Evolutionary conservation across 306 rosid species (phyloP), one percentile per base, ranked within the genome.

Genomic region (Vigna mungo): DNA sequence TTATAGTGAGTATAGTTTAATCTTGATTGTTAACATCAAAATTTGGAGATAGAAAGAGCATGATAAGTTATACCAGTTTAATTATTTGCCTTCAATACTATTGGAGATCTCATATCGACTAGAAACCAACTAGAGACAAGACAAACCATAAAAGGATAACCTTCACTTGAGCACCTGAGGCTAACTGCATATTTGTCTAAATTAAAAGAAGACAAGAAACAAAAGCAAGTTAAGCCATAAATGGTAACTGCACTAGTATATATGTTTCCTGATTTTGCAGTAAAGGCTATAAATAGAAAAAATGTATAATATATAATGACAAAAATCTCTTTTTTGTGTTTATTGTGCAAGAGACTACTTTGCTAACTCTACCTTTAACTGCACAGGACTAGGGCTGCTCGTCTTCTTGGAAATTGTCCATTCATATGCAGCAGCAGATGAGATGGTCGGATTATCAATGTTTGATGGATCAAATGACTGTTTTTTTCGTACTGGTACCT

Each of bases 381-480:
- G 64, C 59, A 65, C 93, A 95, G 97, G 97, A 77, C 86, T 84
- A 47, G 97, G 96, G 71, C 71, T 95, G 78, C 90, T 95, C 59
- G 96, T 95, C 73, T 88, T 95, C 90, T 80, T 95, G 76, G 98
- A 95, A 75, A 88, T 95, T 72, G 92, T 92, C 70, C 98, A 95
- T 90, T 92, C 98, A 76, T 95, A 95, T 43, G 92, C 97, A 25
- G 92, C 98, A 78, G 96, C 96, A 32, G 97, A 95, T 86, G 97
- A 95, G 87, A 95, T 92, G 97, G 97, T 90, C 80, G 98, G 98
- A 65, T 79, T 95, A 72, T 92, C 97, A 13, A 82, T 88, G 56
- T 95, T 92, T 74, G 97, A 95, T 80, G 98, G 98, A 82, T 89
- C 97, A 51, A 89, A 92, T 86, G 98, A 95, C 82, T 87, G 97